Base-by-base conservation (phyloP, 176 grass and related monocot species). In the Cymbopogon citratus region DNA sequence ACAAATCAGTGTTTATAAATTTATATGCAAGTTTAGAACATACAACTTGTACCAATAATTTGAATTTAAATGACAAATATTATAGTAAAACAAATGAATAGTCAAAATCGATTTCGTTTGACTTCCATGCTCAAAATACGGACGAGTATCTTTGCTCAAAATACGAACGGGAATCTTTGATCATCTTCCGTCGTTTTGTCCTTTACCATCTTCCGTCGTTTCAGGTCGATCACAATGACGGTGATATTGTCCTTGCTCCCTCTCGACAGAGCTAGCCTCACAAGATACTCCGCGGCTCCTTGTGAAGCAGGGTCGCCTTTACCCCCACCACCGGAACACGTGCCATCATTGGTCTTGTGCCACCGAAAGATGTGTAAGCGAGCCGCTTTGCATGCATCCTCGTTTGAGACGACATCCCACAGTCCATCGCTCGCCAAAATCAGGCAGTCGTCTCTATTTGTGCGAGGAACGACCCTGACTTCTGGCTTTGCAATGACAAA, bases 351-450 rank as follows among this genome's bases (percentile, higher is more conserved):
- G 60, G 86, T 90, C 78, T 86, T 86, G 71, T 92, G 75, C 92
- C 92, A 94, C 12, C 73, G 46, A 28, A 90, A 80, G 78, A 92
- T 95, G 36, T 86, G 72, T 19, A 61, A 70, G 29, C 90, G 83
- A 13, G 90, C 93, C n/a, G 83, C 72, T 83, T 57, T 89, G 74
- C 87, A 95, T n/a, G 84, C 92, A 10, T 92, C 87, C 81, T 92
- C 87, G 62, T 95, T 95, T 24, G 90, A 88, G 76, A 95, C 80
- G 15, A 90, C 92, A 69, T 95, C 92, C 93, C 93, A 90, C 15
- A 92, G 36, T 39, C 93, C 93, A 61, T 95, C 93, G 14, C 90
- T 95, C 0, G 87, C 93, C 21, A 92, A 48, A 75, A 95, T 74
- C 36, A 92, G 90, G 52, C 89, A 92, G 51, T 92, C 90, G 40